phyloP scores from a whole-genome alignment of 495 filamentous ascomycete species.

The Xylaria telfairii region DNA sequence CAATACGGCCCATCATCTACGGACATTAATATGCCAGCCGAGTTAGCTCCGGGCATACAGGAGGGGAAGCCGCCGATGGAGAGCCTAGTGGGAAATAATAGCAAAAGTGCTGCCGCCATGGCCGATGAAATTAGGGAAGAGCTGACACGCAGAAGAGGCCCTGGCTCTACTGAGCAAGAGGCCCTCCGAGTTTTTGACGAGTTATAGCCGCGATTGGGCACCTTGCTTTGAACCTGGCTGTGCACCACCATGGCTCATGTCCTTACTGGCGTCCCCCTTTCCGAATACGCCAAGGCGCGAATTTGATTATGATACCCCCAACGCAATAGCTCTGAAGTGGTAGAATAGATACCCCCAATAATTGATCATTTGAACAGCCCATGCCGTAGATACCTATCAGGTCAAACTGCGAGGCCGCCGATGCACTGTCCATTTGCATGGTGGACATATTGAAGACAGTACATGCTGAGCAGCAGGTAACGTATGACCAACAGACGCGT shows the following conservation, averaged over 20 bases:
- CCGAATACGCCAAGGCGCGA: background rate
- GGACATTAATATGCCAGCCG: constrained; percentile 12
- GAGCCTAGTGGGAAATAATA: constrained; percentile 28
- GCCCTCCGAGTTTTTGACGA: constrained; percentile 51
- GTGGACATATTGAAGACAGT: background rate
- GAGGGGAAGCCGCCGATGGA: constrained; percentile 18
- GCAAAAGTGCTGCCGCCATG: constrained; percentile 27
- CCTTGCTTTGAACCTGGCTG: background rate
- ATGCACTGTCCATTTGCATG: background rate
- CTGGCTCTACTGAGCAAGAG: constrained; percentile 29
- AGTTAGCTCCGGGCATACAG: constrained; percentile 16
- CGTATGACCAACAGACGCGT: background rate
- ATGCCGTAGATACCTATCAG: background rate
- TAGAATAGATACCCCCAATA: constrained; percentile 6
- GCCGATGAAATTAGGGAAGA: constrained; percentile 36
- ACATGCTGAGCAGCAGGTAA: background rate
- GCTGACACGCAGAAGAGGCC: constrained; percentile 27
- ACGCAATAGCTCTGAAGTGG: background rate
- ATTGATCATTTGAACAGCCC: background rate
- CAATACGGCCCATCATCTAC: constrained; percentile 43
- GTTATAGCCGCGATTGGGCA: constrained; percentile 34
- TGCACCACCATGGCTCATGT: background rate
- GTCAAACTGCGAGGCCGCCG: background rate
- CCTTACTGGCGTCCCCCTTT: background rate
- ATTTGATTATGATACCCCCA: constrained; percentile 20